A percentile compares a stretch with the other conserved stretches of the same genome.
Evolutionary conservation across 805 yeast species (phyloP).

Genomic region (Isabelozyma pseudorhagii): DNA sequence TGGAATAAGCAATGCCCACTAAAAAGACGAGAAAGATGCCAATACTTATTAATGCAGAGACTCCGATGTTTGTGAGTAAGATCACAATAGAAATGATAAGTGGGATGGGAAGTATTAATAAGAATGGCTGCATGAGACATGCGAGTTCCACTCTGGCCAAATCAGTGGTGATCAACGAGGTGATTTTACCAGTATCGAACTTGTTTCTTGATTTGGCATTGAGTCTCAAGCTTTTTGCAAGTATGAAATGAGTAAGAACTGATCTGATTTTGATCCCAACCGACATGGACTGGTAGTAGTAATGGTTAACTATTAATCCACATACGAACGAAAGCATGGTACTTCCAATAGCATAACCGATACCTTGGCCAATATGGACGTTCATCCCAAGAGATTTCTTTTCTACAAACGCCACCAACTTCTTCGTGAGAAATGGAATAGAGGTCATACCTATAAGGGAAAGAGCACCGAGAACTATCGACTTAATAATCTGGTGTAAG

Average conservation of each 20-base stretch:
- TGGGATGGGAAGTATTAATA: conserved; percentile 59
- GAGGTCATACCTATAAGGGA: not conserved
- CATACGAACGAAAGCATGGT: conserved; percentile 13
- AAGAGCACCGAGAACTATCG: not conserved
- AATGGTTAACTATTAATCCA: conserved; percentile 43
- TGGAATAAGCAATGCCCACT: conserved; percentile 36
- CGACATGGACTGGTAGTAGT: conserved; percentile 52
- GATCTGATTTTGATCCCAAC: conserved; percentile 68
- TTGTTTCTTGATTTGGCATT: conserved; percentile 52
- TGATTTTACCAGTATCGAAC: conserved; percentile 63
- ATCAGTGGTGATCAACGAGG: conserved; percentile 74
- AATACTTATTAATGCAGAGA: conserved; percentile 64
- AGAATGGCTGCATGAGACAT: conserved; percentile 54
- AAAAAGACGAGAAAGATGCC: conserved; percentile 4
- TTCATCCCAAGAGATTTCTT: conserved; percentile 14
- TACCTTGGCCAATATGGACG: conserved; percentile 18
- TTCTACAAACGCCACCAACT: conserved; percentile 30
- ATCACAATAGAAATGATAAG: conserved; percentile 58
- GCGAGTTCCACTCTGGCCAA: conserved; percentile 73
- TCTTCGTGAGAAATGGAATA: conserved; percentile 23
- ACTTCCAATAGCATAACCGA: conserved; percentile 35
- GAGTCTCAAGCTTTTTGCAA: conserved; percentile 60
- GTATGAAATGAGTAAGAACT: conserved; percentile 61
- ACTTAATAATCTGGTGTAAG: conserved; percentile 11
- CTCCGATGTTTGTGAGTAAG: conserved; percentile 63